phyloP scores from a whole-genome alignment of 2,329 filamentous ascomycete species.

The Ceratocystis diversiconidia region DNA sequence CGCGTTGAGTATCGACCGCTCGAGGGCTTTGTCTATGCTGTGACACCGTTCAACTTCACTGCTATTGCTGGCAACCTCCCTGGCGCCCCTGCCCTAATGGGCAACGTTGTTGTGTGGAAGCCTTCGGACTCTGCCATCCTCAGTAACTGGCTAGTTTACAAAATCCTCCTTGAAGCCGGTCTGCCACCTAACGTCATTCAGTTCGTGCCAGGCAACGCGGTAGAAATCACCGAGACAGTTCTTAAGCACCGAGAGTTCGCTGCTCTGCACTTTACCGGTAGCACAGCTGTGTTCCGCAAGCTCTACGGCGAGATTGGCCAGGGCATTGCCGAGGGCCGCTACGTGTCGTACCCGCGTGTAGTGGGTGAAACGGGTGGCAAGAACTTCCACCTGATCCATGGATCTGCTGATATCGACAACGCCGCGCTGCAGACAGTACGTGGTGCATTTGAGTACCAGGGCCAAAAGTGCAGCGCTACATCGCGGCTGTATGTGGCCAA shows the following conservation, averaged over 20 bases:
- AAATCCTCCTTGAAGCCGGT: slow-evolving; percentile 82
- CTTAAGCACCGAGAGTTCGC: slow-evolving; percentile 69
- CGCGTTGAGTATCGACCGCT: slow-evolving; percentile 77
- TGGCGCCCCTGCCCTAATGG: slow-evolving; percentile 70
- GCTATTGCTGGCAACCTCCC: slow-evolving; percentile 82
- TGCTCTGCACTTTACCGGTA: slow-evolving; percentile 89
- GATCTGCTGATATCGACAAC: slow-evolving; percentile 61
- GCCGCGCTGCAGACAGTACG: slow-evolving; percentile 71
- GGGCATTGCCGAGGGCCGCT: slow-evolving; percentile 68
- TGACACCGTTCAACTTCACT: slow-evolving; percentile 95
- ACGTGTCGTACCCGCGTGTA: slow-evolving; percentile 72
- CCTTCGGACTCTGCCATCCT: slow-evolving; percentile 78
- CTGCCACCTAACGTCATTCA: slow-evolving; percentile 83
- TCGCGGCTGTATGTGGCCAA: slow-evolving; percentile 66
- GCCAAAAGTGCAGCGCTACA: slow-evolving; percentile 80
- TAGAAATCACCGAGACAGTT: slow-evolving; percentile 64
- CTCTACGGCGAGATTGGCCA: slow-evolving; percentile 76
- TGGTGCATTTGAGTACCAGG: slow-evolving; percentile 80
- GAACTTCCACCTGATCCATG: slow-evolving; percentile 80
- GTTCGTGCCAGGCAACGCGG: slow-evolving; percentile 80
- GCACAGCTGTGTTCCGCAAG: slow-evolving; percentile 77
- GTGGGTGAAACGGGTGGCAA: slow-evolving; percentile 87
- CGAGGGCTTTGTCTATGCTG: slow-evolving; percentile 89
- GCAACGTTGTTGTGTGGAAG: slow-evolving; percentile 95
- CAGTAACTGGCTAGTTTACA: slow-evolving; percentile 82